Base-by-base conservation (phyloP, 148 eudicot species). In the Cornus kousa region DNA sequence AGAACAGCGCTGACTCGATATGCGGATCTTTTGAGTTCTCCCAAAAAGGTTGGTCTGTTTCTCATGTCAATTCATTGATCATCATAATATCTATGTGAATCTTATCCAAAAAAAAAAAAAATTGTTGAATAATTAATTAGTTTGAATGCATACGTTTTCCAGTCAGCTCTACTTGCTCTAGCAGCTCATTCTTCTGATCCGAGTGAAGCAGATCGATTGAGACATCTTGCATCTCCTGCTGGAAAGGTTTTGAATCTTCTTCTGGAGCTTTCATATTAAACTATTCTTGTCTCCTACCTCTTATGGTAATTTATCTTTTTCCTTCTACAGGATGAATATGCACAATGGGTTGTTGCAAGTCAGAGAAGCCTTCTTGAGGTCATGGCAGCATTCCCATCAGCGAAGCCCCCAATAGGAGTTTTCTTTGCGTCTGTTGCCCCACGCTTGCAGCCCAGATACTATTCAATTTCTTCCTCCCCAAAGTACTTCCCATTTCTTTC, bases 361-460 rank as follows among this genome's bases (percentile, higher is more conserved):
- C 98, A 91, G 81, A 87, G 98, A 86, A 96, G 99, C 82, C 95
- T 96, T 7, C 95, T 96, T 73, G 99, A 96, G 86, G 95, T 93
- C 57, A 86, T 96, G 95, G 85, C 92, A 20, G 97, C 87, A 55
- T 96, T 96, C 75, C 94, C 98, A 53, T 96, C 99, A 67, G 94
- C 97, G 67, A 96, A 89, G 73, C 99, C 98, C 74, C 89, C 98
- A 13, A 90, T 96, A 70, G 99, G 99, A 37, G 99, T 96, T 76
- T 96, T 96, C 91, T 96, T 96, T 86, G 99, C 99, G 75, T 88
- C 95, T 16, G 83, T 96, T 78, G 90, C 98, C 16, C 97, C 99
- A 7, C 99, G 94, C 43, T 84, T 96, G 79, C 94, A 89, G 89
- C 98, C 99, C 53, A 85, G 99, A 91, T 96, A 85, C 87, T 96